A percentile compares a stretch with the other conserved stretches of the same genome.
Conservation (phyloP, 1,284 basidiomycete species). For the Rhodotorula sp. region DNA sequence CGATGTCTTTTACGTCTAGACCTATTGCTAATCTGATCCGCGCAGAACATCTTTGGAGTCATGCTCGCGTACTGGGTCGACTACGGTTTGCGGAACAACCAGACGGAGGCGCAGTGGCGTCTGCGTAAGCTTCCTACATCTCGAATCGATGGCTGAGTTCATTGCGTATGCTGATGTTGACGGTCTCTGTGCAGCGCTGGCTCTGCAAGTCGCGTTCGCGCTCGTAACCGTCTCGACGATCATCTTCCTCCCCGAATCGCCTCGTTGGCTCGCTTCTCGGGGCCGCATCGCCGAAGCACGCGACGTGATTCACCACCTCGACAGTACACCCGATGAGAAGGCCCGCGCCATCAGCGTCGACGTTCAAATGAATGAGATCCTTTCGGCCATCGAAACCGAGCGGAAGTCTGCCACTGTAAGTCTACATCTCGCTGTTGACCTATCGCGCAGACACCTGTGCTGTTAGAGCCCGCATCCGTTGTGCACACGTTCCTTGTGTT, state of each 20-base stretch:
- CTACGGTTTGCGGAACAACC: slow-evolving; percentile 1
- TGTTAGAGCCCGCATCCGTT: too few relatives aligned
- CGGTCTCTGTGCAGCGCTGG: neutral
- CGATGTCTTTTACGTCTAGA: too few relatives aligned
- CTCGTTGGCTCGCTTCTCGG: neutral
- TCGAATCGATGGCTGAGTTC: neutral
- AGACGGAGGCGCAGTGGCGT: slow-evolving; percentile 2
- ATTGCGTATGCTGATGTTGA: neutral
- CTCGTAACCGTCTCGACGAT: neutral
- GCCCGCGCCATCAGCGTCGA: neutral
- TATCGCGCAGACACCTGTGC: too few relatives aligned
- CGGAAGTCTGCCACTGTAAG: too few relatives aligned
- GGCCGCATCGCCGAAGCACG: neutral
- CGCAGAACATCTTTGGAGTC: neutral
- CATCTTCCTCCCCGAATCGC: slow-evolving; percentile 1
- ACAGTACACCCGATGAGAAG: neutral
- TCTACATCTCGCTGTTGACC: too few relatives aligned
- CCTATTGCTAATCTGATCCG: too few relatives aligned
- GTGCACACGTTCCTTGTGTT: too few relatives aligned
- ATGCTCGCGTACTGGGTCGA: slow-evolving; percentile 9
- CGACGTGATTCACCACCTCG: neutral
- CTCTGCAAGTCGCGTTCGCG: slow-evolving; percentile 6
- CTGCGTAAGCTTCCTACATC: neutral
- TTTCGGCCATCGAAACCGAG: slow-evolving; percentile 3
- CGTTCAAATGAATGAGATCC: slow-evolving; percentile 6